These are phyloP conservation scores for Geranium rotundifolium DNA, from an alignment of 345 rosid species.

Conservation along the genomic window DNA sequence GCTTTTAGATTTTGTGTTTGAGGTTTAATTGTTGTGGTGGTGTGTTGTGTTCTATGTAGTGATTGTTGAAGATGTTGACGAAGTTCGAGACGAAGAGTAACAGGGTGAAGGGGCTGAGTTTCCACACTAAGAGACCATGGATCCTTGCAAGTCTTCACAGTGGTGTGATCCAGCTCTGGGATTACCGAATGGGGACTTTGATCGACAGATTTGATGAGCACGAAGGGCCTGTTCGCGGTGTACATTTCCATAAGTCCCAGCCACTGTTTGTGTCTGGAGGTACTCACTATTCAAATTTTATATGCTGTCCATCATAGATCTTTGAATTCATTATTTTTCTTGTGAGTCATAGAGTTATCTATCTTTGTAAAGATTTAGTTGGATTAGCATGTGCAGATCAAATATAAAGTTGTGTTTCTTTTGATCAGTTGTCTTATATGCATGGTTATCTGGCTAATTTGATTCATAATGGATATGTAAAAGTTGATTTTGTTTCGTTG, in stretches of 20 bases:
- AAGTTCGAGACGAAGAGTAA: constrained; percentile 12
- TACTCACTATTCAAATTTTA: not conserved
- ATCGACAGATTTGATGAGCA: constrained; percentile 1
- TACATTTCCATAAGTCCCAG: constrained; percentile 5
- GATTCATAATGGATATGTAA: too few species aligned
- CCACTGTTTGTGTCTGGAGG: constrained; percentile 6
- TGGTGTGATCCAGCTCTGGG: constrained; percentile 13
- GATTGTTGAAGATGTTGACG: constrained; percentile 7
- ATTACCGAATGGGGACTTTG: constrained; percentile 11
- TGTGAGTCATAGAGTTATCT: not conserved
- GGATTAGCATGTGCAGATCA: not conserved
- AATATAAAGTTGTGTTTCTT: too few species aligned
- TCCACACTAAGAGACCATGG: constrained; percentile 11
- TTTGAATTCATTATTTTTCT: not conserved
- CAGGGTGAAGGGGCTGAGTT: constrained; percentile 11
- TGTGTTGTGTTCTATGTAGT: not conserved
- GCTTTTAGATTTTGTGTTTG: not conserved
- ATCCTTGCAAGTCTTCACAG: constrained; percentile 11
- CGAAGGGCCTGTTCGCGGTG: constrained; percentile 3
- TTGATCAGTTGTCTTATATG: too few species aligned
- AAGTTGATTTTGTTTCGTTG: not conserved
- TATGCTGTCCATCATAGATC: not conserved
- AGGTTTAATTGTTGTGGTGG: not conserved
- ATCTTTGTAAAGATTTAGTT: not conserved
- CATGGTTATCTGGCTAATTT: too few species aligned